Evolutionary conservation across 805 yeast species (phyloP), one percentile per base, ranked within the genome.

Genomic region (Schwanniomyces polymorphus): DNA sequence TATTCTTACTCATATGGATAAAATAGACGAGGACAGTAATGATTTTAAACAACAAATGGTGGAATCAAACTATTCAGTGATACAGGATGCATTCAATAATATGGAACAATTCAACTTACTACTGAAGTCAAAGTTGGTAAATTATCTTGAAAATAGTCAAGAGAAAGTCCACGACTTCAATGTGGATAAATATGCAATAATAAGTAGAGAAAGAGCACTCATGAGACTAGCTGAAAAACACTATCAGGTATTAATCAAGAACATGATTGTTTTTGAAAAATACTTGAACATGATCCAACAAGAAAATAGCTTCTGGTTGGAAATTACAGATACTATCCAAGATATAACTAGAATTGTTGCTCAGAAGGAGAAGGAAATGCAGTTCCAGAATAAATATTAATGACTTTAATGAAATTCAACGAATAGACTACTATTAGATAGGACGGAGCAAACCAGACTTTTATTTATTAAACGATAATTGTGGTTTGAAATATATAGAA

Each of bases 271-370:
- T 14, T 53, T 60, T 14, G 71, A 68, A 41, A 56, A 55, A 49
- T 68, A 60, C 46, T 49, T 58, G 5, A 47, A 45, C 7, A 33
- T 65, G 41, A 43, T 61, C 38, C 28, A 53, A 14, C 37, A 46
- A 18, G 70, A 70, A 44, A 61, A 63, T 35, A 44, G 48, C 8
- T 64, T 56, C 39, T 67, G 74, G 72, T 33, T 52, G n/a, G 48
- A 53, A 9, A 51, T 55, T 6, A 61, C 61, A n/a, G 53, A 47
- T 34, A 46, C 45, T 38, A 31, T 63, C 27, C 21, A 27, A 11
- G 25, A 45, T 10, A 33, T 58, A 33, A 43, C 46, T 16, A 28
- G 38, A 18, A 40, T 42, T 27, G 34, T 54, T n/a, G 41, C 29
- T 14, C 17, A 31, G 23, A 17, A 23, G n/a, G 55, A 51, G 28